A percentile compares a stretch with the other conserved stretches of the same genome.
Evolutionary conservation across 2,329 filamentous ascomycete genomes (phyloP).

Genomic region (Chrysosporium queenslandicum): DNA sequence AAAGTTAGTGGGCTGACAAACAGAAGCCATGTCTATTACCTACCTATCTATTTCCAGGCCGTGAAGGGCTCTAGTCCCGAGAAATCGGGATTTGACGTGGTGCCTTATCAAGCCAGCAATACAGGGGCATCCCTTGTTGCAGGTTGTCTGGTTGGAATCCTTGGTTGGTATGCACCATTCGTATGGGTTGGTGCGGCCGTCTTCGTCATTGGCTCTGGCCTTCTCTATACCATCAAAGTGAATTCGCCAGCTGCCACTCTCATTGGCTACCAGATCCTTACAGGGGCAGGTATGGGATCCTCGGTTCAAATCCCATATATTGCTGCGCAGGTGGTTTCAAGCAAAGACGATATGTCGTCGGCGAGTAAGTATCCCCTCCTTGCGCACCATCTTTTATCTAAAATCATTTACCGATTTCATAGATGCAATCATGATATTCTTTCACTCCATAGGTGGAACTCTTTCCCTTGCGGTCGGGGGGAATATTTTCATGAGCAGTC

Average conservation of each 20-base stretch:
- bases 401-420: not conserved
- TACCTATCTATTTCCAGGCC: conserved; percentile 35
- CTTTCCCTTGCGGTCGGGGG: conserved; percentile 20
- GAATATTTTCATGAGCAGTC: conserved; percentile 17
- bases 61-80: conserved; percentile 34
- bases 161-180: conserved; percentile 21
- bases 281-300: conserved; percentile 19
- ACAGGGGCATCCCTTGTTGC: conserved; percentile 18
- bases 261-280: conserved; percentile 22
- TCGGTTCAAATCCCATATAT: conserved; percentile 19
- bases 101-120: conserved; percentile 31
- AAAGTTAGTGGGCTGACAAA: not conserved
- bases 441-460: conserved; percentile 18
- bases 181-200: conserved; percentile 19
- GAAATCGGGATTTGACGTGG: conserved; percentile 25
- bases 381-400: not conserved
- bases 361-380: conserved; percentile 8
- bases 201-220: conserved; percentile 21
- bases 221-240: conserved; percentile 23
- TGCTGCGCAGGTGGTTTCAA: conserved; percentile 20
- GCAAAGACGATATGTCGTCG: conserved; percentile 15
- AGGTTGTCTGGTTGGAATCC: conserved; percentile 6
- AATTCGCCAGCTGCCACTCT: conserved; percentile 17
- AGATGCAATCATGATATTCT: conserved; percentile 20
- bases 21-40: conserved; percentile 17